These are phyloP conservation scores for Solanum medicagineum DNA, from an alignment of 257 asterid genomes.

Conservation along the genomic window DNA sequence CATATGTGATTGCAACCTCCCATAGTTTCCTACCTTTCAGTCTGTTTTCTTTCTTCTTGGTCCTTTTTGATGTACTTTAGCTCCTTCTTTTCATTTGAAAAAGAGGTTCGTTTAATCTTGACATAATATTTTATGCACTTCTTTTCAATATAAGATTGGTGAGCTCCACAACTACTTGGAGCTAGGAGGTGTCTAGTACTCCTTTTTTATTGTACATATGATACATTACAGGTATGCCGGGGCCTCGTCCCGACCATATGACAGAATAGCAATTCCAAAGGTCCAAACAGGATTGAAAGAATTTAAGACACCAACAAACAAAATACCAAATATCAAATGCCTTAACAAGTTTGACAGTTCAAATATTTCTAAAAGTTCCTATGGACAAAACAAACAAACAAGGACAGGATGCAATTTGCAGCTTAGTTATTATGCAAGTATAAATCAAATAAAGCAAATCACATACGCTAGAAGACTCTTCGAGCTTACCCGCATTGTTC, in stretches of 20 bases:
- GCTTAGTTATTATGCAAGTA: background rate
- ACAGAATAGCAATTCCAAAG: background rate
- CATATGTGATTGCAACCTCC: background rate
- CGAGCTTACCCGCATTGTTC: constrained; percentile 35
- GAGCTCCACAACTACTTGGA: too few relatives aligned
- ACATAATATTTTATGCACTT: background rate
- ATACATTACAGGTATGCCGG: too few relatives aligned
- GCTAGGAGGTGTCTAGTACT: too few relatives aligned
- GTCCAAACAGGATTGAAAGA: background rate
- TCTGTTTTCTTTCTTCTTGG: background rate
- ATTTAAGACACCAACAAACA: background rate
- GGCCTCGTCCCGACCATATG: too few relatives aligned
- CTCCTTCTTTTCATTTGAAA: background rate
- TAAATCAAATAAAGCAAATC: background rate
- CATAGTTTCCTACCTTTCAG: background rate
- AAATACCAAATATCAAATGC: background rate
- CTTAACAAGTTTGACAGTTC: background rate
- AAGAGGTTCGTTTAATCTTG: background rate
- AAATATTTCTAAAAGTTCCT: background rate
- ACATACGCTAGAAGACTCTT: background rate
- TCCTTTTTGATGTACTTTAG: background rate
- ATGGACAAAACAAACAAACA: background rate
- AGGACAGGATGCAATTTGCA: background rate
- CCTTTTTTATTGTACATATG: too few relatives aligned
- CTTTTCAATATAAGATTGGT: background rate